Conservation (phyloP, 139 green algal species). For the Auxenochlorella protothecoides region DNA sequence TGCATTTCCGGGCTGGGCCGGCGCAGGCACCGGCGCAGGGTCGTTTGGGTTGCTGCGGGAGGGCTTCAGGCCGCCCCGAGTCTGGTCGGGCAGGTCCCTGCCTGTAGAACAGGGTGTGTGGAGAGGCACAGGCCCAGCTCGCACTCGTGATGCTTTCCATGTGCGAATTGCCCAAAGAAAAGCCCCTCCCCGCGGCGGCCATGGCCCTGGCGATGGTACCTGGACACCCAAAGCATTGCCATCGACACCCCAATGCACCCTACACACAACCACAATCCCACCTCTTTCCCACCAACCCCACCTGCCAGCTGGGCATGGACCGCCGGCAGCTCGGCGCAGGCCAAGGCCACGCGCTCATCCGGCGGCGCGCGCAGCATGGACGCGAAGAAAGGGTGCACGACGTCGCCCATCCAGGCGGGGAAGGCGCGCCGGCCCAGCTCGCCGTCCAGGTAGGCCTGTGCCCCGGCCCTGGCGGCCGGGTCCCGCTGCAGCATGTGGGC, state of each 20-base stretch:
- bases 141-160: background rate
- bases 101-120: no score
- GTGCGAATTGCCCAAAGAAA: background rate
- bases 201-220: no score
- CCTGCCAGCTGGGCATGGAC: conserved; percentile 8
- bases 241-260: no score
- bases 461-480: conserved; percentile 51
- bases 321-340: background rate
- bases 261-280: no score
- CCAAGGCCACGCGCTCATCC: conserved; percentile 43
- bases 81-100: no score
- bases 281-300: background rate
- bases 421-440: conserved; percentile 43
- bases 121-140: no score
- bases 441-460: conserved; percentile 54
- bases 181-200: background rate
- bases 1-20: no score
- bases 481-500: conserved; percentile 83
- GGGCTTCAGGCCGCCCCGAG: no score
- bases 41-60: no score
- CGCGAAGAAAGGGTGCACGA: conserved; percentile 58
- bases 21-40: no score
- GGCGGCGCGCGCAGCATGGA: conserved; percentile 49
- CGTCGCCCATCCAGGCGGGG: conserved; percentile 51
- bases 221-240: no score